Conservation (phyloP, 176 grass and related monocot genomes). For the Areca catechu region DNA sequence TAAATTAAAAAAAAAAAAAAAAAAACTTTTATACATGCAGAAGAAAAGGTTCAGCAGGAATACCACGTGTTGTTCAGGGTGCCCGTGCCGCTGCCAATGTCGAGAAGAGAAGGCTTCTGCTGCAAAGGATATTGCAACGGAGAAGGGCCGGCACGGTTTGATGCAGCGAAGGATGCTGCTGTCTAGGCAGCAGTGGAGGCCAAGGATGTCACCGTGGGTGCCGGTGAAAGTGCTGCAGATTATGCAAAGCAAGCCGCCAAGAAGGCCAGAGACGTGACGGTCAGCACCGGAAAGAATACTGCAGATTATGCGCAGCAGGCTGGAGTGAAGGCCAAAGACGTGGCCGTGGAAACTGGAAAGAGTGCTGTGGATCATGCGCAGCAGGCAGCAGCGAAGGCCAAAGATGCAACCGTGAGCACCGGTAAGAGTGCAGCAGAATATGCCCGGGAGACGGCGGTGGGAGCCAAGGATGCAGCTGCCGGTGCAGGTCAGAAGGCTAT, state of each 20-base stretch:
- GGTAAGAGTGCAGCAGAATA: slow-evolving; percentile 29
- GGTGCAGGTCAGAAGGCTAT: slow-evolving; percentile 13
- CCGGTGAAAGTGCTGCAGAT: slow-evolving; percentile 24
- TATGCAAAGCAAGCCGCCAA: slow-evolving; percentile 44
- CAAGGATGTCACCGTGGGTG: slow-evolving; percentile 20
- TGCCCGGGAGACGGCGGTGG: slow-evolving; percentile 23
- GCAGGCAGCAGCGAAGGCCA: slow-evolving; percentile 32
- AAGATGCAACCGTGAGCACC: slow-evolving; percentile 30
- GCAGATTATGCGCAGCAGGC: slow-evolving; percentile 43
- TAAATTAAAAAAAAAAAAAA: too few relatives aligned
- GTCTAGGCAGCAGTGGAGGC: slow-evolving; percentile 10
- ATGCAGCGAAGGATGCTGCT: background rate
- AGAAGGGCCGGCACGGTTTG: background rate
- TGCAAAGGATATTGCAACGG: background rate
- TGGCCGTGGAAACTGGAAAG: slow-evolving; percentile 20
- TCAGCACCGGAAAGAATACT: slow-evolving; percentile 27
- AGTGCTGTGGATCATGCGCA: slow-evolving; percentile 21
- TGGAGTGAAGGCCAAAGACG: slow-evolving; percentile 46
- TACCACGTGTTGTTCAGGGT: too few relatives aligned
- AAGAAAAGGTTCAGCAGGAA: background rate
- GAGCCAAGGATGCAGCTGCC: slow-evolving; percentile 13
- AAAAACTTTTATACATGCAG: too few relatives aligned
- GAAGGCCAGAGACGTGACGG: slow-evolving; percentile 35
- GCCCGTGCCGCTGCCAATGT: background rate
- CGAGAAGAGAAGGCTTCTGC: background rate